Conservation (phyloP, 805 yeast species). For the Hemisphaericaspora nanyangensis region DNA sequence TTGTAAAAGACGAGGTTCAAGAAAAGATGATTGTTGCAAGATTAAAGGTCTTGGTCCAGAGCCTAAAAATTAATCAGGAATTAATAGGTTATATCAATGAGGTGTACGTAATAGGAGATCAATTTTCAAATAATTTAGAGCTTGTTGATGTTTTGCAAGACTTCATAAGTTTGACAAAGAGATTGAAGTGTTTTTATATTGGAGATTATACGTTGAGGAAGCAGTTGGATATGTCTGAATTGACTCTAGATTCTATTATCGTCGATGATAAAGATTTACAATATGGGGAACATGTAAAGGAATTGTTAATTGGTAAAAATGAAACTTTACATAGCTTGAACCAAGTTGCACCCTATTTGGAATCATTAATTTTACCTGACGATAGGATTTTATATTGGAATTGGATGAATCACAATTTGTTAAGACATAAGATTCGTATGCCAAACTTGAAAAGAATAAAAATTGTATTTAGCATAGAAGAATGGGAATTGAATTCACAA, state of each 20-base stretch:
- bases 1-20: constrained; percentile 17
- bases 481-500: constrained; percentile 7
- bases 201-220: constrained; percentile 13
- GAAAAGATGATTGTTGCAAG: constrained; percentile 24
- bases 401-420: constrained; percentile 8
- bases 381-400: constrained; percentile 13
- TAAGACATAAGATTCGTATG: constrained; percentile 1
- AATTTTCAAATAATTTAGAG: constrained; percentile 5
- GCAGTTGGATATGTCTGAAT: constrained; percentile 7
- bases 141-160: constrained; percentile 6
- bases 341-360: constrained; percentile 4
- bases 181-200: constrained; percentile 15
- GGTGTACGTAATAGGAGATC: constrained; percentile 14
- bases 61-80: constrained; percentile 24
- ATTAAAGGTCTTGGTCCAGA: constrained; percentile 19
- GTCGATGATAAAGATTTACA: constrained; percentile 14
- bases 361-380: constrained; percentile 15
- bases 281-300: constrained; percentile 4
- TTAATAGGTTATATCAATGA: constrained; percentile 18
- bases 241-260: constrained; percentile 13
- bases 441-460: constrained; percentile 18
- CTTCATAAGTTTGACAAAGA: neutral
- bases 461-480: constrained; percentile 20
- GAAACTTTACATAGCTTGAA: neutral
- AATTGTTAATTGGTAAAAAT: constrained; percentile 6